Base-by-base conservation (phyloP, 208 protist genomes). In the Balamuthia mandrillaris region DNA sequence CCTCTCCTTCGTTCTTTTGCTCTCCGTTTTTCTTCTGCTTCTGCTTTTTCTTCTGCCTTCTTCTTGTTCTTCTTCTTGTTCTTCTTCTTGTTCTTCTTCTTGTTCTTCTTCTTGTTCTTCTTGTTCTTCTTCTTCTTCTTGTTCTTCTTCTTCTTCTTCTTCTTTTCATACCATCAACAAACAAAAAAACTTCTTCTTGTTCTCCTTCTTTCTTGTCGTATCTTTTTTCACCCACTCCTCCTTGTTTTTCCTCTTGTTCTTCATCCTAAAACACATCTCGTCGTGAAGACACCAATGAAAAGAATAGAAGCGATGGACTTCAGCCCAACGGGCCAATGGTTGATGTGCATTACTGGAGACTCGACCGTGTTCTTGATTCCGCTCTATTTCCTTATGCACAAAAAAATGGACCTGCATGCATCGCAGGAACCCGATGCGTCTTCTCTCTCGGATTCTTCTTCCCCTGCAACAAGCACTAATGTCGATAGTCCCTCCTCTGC, bases 271-370 rank as follows among this genome's bases (percentile, higher is more conserved):
- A 60, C 24, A 6, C 52, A 60, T 60, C 2, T 60, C 29, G 52
- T 60, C 52, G 31, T 3, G 31, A 37, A 74, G 65, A 42, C 41
- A 1, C 39, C 39, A 2, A 74, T 74, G 65, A 74, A 74, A 42
- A 37, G 65, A 14, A 42, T 74, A n/a, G 65, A 52, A 27, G 65
- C 65, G 65, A 74, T 74, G 65, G 65, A 74, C 39, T 74, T 74
- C 65, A 74, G 51, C 21, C 65, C 65, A 21, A 74, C 65, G 65
- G 65, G 41, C 3, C 65, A 74, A 42, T 42, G 44, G 65, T 27
- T 74, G 33, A 52, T 37, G 27, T 74, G 65, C 65, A 42, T 74
- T n/a, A 74, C 65, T 24, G 65, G 65, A 37, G 65, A 74, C 65
- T 74, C 39, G 21, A 74, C 65, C 2, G 41, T 74, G 39, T 37